phyloP scores from a whole-genome alignment of 106 monocot genomes.

The Cymbidium sinense region DNA sequence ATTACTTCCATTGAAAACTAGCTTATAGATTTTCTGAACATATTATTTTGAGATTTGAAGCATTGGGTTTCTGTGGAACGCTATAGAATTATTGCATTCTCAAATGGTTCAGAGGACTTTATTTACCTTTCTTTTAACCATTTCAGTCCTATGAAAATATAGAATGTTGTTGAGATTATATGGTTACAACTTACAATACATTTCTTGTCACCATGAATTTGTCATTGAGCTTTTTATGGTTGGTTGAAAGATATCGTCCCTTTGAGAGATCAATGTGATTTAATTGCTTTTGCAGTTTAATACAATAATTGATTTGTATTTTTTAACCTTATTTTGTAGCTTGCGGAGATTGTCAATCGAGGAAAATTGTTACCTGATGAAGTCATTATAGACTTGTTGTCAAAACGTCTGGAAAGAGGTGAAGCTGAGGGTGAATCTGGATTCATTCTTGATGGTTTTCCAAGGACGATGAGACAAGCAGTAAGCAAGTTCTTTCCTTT shows the following conservation, averaged over 20 bases:
- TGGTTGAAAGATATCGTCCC: background rate
- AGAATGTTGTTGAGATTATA: background rate
- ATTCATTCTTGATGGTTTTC: slow-evolving; percentile 89
- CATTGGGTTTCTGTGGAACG: no score
- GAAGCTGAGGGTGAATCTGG: slow-evolving; percentile 69
- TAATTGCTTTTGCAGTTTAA: background rate
- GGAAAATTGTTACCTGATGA: slow-evolving; percentile 80
- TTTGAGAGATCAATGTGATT: background rate
- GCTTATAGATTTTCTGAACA: no score
- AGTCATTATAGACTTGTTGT: slow-evolving; percentile 52
- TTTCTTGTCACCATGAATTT: background rate
- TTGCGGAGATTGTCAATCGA: slow-evolving; percentile 66
- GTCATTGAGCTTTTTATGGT: background rate
- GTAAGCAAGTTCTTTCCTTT: slow-evolving; percentile 28
- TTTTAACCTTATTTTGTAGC: slow-evolving; percentile 34
- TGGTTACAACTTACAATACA: no score
- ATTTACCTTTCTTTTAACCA: background rate
- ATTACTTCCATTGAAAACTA: no score
- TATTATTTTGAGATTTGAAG: no score
- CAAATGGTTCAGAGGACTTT: no score
- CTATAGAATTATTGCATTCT: no score
- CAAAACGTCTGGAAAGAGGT: slow-evolving; percentile 65
- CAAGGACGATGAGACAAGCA: slow-evolving; percentile 71
- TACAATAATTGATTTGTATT: background rate
- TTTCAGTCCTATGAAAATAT: no score